Base-by-base conservation (phyloP, 75 land plant genomes). In the Selaginella moellendorffii region DNA sequence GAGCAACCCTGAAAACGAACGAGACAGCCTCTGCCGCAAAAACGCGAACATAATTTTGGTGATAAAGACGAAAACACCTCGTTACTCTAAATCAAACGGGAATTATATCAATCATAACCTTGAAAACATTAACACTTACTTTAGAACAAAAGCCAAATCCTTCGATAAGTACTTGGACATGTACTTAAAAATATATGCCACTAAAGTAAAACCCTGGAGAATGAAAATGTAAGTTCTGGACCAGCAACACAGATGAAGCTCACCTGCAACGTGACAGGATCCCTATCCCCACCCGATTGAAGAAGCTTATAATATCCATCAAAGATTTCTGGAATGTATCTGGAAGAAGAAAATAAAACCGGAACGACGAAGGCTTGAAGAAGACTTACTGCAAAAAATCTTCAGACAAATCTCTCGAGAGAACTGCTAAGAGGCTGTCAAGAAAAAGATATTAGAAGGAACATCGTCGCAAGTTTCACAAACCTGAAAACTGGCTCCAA, bases 401-500 rank as follows among this genome's bases (percentile, higher is more conserved):
- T 42, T 77, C 81, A 10, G 65, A 67, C 5, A 92, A 73, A 75
- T 92, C 97, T 65, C 95, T 83, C 1, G 95, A 77, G 31, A 92
- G 67, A 51, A 71, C 72, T 60, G 86, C 93, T 76, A 88, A 68
- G 63, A 92, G 76, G 74, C 88, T 90, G 78, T 36, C 29, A 53
- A 21, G 46, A 5, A 14, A 36, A 36, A 5, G 46, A 5, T 36
- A 36, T 5, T 36, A 14, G 46, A 46, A 46, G 18, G 18, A 46
- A 46, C 51, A 10, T 46, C 18, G 22, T n/a, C 10, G 22, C n/a
- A 58, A 8, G 10, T 18, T 31, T 24, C 2, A 65, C 31, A 21
- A 51, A 87, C 95, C 88, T 88, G 23, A 93, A 62, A 28, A 88
- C 80, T 26, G 98, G 96, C 61, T 88, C 90, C 54, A 88, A 77